Evolutionary conservation across 306 rosid species (phyloP).

Genomic region (Prinsepia uniflora): DNA sequence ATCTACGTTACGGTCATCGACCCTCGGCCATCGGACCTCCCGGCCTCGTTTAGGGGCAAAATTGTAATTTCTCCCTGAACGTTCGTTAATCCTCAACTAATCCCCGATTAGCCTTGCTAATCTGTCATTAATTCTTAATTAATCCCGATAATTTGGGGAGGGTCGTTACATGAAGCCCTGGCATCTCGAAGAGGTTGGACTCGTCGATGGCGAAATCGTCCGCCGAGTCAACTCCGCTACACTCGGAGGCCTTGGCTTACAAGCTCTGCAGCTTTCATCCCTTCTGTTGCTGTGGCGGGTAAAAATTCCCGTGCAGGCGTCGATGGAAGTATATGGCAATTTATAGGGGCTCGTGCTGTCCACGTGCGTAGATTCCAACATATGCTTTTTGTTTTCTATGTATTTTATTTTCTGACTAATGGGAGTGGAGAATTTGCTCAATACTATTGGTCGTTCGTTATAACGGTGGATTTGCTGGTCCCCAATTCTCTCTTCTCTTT

Average conservation of each 20-base stretch:
- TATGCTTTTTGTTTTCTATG: conserved; percentile 17
- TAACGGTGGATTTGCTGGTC: background rate
- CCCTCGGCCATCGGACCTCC: too few species aligned
- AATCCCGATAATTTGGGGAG: too few species aligned
- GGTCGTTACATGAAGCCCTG: conserved; percentile 44
- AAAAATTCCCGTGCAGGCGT: too few species aligned
- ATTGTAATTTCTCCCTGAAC: too few species aligned
- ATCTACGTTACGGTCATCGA: too few species aligned
- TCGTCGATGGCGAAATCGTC: conserved; percentile 75
- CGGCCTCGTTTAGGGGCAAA: too few species aligned
- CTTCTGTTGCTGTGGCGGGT: background rate
- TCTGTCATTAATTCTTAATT: too few species aligned
- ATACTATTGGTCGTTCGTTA: conserved; percentile 9
- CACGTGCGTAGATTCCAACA: too few species aligned
- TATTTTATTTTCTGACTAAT: background rate
- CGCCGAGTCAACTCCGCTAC: conserved; percentile 60
- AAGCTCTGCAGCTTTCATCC: conserved; percentile 49
- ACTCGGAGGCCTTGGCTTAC: conserved; percentile 72
- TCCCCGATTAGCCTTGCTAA: too few species aligned
- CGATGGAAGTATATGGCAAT: background rate
- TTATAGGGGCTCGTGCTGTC: conserved; percentile 8
- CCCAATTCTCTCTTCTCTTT: fast-evolving
- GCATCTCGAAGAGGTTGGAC: conserved; percentile 54
- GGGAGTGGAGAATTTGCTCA: background rate
- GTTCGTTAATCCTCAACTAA: too few species aligned